phyloP scores from a whole-genome alignment of 1,284 basidiomycete species.

The Boletus semigastroideus region DNA sequence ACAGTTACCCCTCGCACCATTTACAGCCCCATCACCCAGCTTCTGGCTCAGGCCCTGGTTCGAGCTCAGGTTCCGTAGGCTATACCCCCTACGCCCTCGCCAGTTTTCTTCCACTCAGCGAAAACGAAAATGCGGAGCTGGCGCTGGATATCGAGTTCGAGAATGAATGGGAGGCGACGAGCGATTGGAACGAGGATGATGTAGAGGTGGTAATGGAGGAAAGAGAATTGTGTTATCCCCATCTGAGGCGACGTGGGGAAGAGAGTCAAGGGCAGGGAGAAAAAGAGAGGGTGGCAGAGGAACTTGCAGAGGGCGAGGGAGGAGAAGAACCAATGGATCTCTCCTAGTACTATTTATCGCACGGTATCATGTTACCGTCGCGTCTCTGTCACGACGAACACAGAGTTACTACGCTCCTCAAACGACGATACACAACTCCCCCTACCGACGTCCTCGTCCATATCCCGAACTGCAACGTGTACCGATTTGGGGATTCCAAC shows the following conservation, averaged over 20 bases:
- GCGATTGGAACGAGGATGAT: constrained; percentile 88
- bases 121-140: constrained; percentile 23
- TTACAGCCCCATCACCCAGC: not conserved
- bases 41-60: not conserved
- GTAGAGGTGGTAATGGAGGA: constrained; percentile 73
- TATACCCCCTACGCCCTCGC: constrained; percentile 16
- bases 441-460: constrained; percentile 30
- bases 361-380: constrained; percentile 13
- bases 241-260: constrained; percentile 12
- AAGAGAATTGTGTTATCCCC: constrained; percentile 59
- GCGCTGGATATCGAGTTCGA: constrained; percentile 62
- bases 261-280: not conserved
- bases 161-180: constrained; percentile 88
- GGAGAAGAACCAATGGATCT: constrained; percentile 57
- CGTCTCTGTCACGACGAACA: not conserved
- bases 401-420: not conserved
- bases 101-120: constrained; percentile 33
- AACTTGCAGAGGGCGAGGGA: constrained; percentile 31
- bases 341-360: too few relatives aligned
- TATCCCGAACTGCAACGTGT: constrained; percentile 47
- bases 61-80: not conserved
- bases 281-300: not conserved
- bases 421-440: constrained; percentile 7
- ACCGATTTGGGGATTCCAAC: constrained; percentile 51
- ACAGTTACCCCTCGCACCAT: constrained; percentile 6